Evolutionary conservation across 2,329 filamentous ascomycete genomes (phyloP), one percentile per base, ranked within the genome.

Genomic region (Aspergillus chevalieri): DNA sequence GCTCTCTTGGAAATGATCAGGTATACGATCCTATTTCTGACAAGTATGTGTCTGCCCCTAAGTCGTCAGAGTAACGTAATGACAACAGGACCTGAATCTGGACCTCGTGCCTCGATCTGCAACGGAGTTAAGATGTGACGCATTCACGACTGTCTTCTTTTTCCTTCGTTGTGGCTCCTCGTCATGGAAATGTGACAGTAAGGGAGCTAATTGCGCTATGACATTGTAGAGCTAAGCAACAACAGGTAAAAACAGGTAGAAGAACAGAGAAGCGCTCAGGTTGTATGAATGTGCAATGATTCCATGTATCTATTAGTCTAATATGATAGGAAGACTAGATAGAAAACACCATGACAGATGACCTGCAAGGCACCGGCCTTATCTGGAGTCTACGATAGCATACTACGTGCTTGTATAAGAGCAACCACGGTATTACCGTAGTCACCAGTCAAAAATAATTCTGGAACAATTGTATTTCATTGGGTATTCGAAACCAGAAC

Each of bases 21-120:
- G 49, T 51, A 15, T 54, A 47, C 34, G 48, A 56, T 47, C 53
- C 53, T 7, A 36, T 51, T 19, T 52, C 46, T 19, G 49, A 47
- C 12, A 28, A 26, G 8, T 44, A 44, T 14, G n/a, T 44, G 4
- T 14, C 24, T 6, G 9, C 9, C 17, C 33, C 33, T 8, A 36
- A 36, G n/a, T 6, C 12, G 14, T 14, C 14, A 14, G 33, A 36
- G n/a, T 14, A 36, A 15, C 12, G 5, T 15, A 36, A 36, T 2
- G n/a, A 36, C 12, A 36, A 36, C 33, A 14, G 33, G 7, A 15
- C 12, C 12, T 15, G 33, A 8, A 14, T 10, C 26, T 30, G 26
- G 26, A 12, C 10, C 10, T 30, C 21, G 6, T 22, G 21, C 4
- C 21, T 22, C 26, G 6, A 3, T 36, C 6, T 36, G 14, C 15